Evolutionary conservation across 2,329 filamentous ascomycete species (phyloP).

Genomic region (Chaetothyriales sp.): DNA sequence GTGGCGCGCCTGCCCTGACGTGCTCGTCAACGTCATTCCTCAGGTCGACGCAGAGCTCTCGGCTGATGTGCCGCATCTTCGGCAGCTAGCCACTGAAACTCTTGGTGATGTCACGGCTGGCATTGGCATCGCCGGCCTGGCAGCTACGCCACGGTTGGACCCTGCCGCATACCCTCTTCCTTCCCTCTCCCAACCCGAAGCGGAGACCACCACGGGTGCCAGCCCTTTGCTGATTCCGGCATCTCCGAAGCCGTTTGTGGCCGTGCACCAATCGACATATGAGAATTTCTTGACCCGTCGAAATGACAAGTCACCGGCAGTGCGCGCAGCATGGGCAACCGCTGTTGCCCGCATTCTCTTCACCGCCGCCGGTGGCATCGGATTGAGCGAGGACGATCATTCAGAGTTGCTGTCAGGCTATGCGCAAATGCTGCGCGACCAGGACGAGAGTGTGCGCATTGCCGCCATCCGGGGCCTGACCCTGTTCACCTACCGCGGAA

Average conservation of each 20-base stretch:
- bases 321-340: slow-evolving; percentile 76
- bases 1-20: slow-evolving; percentile 79
- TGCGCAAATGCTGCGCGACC: slow-evolving; percentile 69
- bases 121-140: slow-evolving; percentile 80
- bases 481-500: slow-evolving; percentile 63
- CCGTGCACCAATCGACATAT: slow-evolving; percentile 65
- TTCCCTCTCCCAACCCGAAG: slow-evolving; percentile 51
- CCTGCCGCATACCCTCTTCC: slow-evolving; percentile 62
- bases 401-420: slow-evolving; percentile 58
- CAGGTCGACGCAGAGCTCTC: slow-evolving; percentile 85
- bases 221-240: slow-evolving; percentile 57
- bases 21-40: slow-evolving; percentile 84
- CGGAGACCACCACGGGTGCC: slow-evolving; percentile 43
- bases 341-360: slow-evolving; percentile 72
- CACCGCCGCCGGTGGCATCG: slow-evolving; percentile 84
- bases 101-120: slow-evolving; percentile 90
- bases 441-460: slow-evolving; percentile 79
- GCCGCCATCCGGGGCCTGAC: slow-evolving; percentile 78
- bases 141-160: slow-evolving; percentile 57
- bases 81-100: slow-evolving; percentile 80
- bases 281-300: slow-evolving; percentile 71
- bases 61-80: slow-evolving; percentile 75
- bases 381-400: slow-evolving; percentile 73
- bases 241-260: slow-evolving; percentile 78
- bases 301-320: slow-evolving; percentile 71